Base-by-base conservation (phyloP, 2,329 filamentous ascomycete species). In the Fusarium kyushuense region DNA sequence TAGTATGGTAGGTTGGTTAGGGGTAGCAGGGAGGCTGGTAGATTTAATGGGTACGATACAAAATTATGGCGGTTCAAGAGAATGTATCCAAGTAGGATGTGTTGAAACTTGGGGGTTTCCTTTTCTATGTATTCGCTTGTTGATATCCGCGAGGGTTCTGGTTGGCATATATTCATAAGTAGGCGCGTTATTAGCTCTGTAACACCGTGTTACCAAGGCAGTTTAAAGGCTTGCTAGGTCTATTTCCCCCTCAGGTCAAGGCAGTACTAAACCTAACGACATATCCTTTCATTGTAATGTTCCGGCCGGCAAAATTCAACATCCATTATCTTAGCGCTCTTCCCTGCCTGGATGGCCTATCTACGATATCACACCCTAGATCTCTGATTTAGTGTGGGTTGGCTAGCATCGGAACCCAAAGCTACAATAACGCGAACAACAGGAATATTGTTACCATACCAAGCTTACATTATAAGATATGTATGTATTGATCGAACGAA, bases 241-340 rank as follows among this genome's bases (percentile, higher is more conserved):
- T 51, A 13, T 51, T 49, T 48, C n/a, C 7, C 9, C 27, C 47
- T 23, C 40, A 19, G 54, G 55, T 53, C 57, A 62, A 67, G 57
- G 38, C 56, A 55, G 67, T 62, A 63, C 51, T 60, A 52, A 54
- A 63, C 51, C 63, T 47, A 58, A 52, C 42, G 36, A 48, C 32
- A 63, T 48, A 25, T 32, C 49, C 29, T 65, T 55, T 41, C 58
- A 67, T 49, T 69, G 40, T 51, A 30, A 47, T 62, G 42, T 53
- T 66, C 71, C 59, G 67, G 69, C 69, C 59, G 67, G 69, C 71
- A 73, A 69, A 56, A 48, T 55, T 59, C 67, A 72, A 63, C 61
- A 52, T 65, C 49, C 42, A 65, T 62, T 63, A 55, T 45, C 58
- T 62, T 63, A 55, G 45, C 58, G 53, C 58, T 68, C 35, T 21